These are phyloP conservation scores for Ormosia semicastrata DNA, from an alignment of 306 rosid species.

Conservation along the genomic window DNA sequence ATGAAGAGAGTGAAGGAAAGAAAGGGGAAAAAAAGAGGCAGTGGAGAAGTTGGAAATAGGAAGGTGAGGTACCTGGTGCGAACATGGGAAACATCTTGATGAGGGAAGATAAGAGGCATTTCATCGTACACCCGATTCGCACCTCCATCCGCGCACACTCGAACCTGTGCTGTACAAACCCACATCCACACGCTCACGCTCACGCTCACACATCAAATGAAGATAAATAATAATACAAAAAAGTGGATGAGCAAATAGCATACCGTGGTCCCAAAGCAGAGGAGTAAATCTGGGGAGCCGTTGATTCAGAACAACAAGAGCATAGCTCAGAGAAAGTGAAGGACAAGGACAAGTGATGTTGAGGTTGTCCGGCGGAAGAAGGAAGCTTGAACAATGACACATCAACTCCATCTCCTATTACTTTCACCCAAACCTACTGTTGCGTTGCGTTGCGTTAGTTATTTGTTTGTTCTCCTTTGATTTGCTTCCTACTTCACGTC, in stretches of 20 bases:
- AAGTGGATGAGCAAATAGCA: neutral
- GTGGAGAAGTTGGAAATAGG: too few relatives aligned
- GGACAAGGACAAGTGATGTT: neutral
- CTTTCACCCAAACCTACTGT: too few relatives aligned
- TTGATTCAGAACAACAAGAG: constrained; percentile 82
- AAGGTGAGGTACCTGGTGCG: constrained; percentile 53
- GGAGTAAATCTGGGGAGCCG: constrained; percentile 77
- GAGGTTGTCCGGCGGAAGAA: constrained; percentile 44
- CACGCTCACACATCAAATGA: too few relatives aligned
- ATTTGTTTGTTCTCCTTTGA: too few relatives aligned
- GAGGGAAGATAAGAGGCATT: constrained; percentile 74
- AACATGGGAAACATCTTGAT: constrained; percentile 49
- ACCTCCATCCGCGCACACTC: constrained; percentile 95
- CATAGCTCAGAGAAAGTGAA: constrained; percentile 39
- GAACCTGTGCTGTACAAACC: constrained; percentile 50
- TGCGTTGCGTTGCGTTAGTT: too few relatives aligned
- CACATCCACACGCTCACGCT: too few relatives aligned
- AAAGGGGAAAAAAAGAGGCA: neutral
- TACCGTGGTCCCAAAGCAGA: constrained; percentile 87
- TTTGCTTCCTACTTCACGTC: too few relatives aligned
- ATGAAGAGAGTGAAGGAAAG: neutral
- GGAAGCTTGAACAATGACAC: constrained; percentile 70
- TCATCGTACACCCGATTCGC: constrained; percentile 87
- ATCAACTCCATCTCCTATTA: constrained; percentile 42
- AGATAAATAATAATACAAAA: too few relatives aligned